Percentiles rank a stretch among this genome's conserved stretches.
phyloP scores from a whole-genome alignment of 1,139 yeast genomes.

The Geotrichum fermentans region DNA sequence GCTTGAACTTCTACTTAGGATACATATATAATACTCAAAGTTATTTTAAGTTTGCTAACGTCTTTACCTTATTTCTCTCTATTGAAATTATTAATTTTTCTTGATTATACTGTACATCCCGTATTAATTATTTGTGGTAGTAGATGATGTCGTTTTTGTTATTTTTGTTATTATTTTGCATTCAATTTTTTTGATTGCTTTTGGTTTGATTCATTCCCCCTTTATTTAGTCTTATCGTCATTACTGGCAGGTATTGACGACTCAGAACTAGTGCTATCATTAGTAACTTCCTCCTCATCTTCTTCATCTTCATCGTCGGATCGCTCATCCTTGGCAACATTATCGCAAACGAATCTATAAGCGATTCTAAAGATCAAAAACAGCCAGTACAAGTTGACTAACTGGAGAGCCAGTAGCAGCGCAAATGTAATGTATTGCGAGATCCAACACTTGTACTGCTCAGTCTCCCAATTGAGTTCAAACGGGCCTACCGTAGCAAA shows the following conservation, averaged over 20 bases:
- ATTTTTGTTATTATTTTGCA: neutral
- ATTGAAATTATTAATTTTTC: too few relatives aligned
- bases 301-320: slow-evolving; percentile 76
- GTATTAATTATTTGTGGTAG: neutral
- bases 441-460: slow-evolving; percentile 94
- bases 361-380: slow-evolving; percentile 73
- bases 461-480: slow-evolving; percentile 79
- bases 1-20: too few relatives aligned
- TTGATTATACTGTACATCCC: slow-evolving; percentile 1
- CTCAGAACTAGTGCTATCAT: too few relatives aligned
- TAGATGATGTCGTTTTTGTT: neutral
- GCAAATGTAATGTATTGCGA: slow-evolving; percentile 84
- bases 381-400: slow-evolving; percentile 85
- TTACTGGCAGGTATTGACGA: neutral
- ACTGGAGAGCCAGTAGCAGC: slow-evolving; percentile 72
- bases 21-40: too few relatives aligned
- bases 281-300: too few relatives aligned
- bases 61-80: too few relatives aligned
- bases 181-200: neutral
- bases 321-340: slow-evolving; percentile 73
- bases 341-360: slow-evolving; percentile 55
- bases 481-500: slow-evolving; percentile 79
- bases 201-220: neutral
- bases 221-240: slow-evolving; percentile 6
- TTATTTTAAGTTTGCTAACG: too few relatives aligned